phyloP scores from a whole-genome alignment of 371 early-diverging fungal species.

The Nematocida sp. region DNA sequence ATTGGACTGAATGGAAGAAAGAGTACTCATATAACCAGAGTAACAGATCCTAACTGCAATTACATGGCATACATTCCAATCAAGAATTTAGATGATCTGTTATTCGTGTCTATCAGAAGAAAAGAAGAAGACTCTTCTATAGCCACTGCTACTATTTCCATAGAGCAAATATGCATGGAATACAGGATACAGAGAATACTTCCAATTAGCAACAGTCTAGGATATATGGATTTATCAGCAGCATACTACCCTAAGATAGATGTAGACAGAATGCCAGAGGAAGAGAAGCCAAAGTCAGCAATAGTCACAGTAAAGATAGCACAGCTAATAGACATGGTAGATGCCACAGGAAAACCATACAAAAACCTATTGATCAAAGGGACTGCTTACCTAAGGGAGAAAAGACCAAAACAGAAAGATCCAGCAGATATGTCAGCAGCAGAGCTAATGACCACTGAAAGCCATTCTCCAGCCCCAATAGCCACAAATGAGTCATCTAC shows the following conservation, averaged over 20 bases:
- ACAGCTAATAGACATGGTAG: conserved; percentile 58
- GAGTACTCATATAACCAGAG: not conserved
- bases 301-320: conserved; percentile 57
- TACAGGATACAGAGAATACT: conserved; percentile 1
- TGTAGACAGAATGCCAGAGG: conserved; percentile 17
- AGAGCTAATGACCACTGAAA: conserved; percentile 31
- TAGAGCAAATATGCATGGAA: conserved; percentile 43
- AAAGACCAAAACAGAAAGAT: conserved; percentile 16
- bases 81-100: conserved; percentile 36
- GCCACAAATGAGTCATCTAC: conserved; percentile 48
- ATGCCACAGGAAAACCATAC: conserved; percentile 27
- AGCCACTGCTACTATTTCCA: not conserved
- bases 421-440: conserved; percentile 41
- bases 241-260: conserved; percentile 39
- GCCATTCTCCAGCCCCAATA: conserved; percentile 4
- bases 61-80: conserved; percentile 35
- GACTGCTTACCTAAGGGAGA: conserved; percentile 38
- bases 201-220: conserved; percentile 22
- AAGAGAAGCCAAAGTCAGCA: conserved; percentile 45
- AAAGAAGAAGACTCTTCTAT: not conserved
- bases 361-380: conserved; percentile 11
- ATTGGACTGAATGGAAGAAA: conserved; percentile 41
- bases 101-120: not conserved
- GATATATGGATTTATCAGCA: conserved; percentile 30
- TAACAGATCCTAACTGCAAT: not conserved